Base-by-base conservation (phyloP, 805 yeast genomes). In the Kluyveromyces lactis region DNA sequence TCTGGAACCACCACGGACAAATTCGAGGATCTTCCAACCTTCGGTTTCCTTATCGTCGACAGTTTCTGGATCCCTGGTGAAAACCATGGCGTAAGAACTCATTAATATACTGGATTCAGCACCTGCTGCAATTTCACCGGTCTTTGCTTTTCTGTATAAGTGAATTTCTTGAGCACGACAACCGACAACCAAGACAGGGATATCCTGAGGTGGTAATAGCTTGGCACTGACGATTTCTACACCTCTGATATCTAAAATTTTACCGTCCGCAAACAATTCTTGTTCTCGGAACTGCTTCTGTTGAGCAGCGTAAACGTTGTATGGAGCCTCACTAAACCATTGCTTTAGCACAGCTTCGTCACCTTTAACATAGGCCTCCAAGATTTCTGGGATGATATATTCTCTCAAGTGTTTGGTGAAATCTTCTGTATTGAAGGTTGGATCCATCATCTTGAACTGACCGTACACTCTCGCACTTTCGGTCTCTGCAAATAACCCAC, bases 281-380 rank as follows among this genome's bases (percentile, higher is more conserved):
- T 89, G 95, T 53, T 89, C 95, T 57, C 82, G 75, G 60, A 86
- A 79, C 58, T 85, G 94, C 64, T 92, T 92, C 60, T 90, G 87
- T 61, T 84, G 86, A 26, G 96, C 95, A 49, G 83, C 77, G 76
- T 95, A 86, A 43, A 92, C 94, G 60, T 90, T 90, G 68, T 67
- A 90, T 32, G 98, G 97, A 21, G 97, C 97, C 66, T 92, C 98
- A 36, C 94, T 81, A 43, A 92, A 76, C 99, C 99, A 92, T 52
- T 70, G 67, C 62, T 89, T 85, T 59, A 92, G 72, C 16, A 80
- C 80, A 37, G 71, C 72, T 47, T 80, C 90, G 52, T 92, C 97
- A 48, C 95, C 95, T 51, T 82, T 82, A 43, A 86, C 86, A 64
- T 87, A 89, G 6, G 97, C 97, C 56, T 92, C 99, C 55, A 92